Conservation (phyloP, 257 asterid species). For the Striga asiatica region DNA sequence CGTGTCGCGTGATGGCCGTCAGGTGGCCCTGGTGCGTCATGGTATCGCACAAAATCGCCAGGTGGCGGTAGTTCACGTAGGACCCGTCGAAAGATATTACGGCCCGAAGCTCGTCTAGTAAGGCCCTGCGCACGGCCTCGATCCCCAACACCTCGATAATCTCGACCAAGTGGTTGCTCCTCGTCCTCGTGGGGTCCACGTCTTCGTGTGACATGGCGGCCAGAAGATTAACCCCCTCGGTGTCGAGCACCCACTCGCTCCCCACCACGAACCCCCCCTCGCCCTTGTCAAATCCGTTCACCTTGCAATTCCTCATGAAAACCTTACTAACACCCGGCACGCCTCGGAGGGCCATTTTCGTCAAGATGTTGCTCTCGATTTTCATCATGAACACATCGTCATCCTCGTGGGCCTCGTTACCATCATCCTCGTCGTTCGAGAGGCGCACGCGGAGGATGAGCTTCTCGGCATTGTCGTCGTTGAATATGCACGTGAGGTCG, state of each 20-base stretch:
- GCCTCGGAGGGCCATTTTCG: slow-evolving; percentile 97
- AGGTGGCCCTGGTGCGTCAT: slow-evolving; percentile 98
- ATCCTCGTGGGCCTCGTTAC: slow-evolving; percentile 73
- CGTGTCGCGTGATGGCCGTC: slow-evolving; percentile 99
- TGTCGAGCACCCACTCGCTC: slow-evolving; percentile 94
- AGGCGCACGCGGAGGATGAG: slow-evolving; percentile 93
- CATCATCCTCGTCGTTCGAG: slow-evolving; percentile 89
- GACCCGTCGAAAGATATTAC: slow-evolving; percentile 98
- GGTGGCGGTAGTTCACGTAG: slow-evolving; percentile 84
- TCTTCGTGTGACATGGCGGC: slow-evolving; percentile 93
- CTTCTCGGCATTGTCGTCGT: slow-evolving; percentile 94
- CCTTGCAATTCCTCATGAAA: slow-evolving; percentile 70
- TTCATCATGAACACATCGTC: slow-evolving; percentile 94
- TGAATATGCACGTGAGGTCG: slow-evolving; percentile 84
- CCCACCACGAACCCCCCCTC: slow-evolving; percentile 91
- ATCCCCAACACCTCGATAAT: slow-evolving; percentile 95
- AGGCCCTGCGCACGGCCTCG: slow-evolving; percentile 88
- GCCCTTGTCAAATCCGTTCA: slow-evolving; percentile 54
- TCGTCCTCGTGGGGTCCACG: slow-evolving; percentile 80
- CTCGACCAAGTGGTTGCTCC: slow-evolving; percentile 93
- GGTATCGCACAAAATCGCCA: slow-evolving; percentile 94
- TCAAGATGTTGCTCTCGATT: slow-evolving; percentile 95
- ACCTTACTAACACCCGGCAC: slow-evolving; percentile 93
- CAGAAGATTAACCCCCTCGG: slow-evolving; percentile 91
- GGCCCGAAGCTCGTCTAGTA: slow-evolving; percentile 89